These are phyloP conservation scores for Arxiozyma telluris DNA, from an alignment of 1,139 yeast genomes.

Conservation along the genomic window DNA sequence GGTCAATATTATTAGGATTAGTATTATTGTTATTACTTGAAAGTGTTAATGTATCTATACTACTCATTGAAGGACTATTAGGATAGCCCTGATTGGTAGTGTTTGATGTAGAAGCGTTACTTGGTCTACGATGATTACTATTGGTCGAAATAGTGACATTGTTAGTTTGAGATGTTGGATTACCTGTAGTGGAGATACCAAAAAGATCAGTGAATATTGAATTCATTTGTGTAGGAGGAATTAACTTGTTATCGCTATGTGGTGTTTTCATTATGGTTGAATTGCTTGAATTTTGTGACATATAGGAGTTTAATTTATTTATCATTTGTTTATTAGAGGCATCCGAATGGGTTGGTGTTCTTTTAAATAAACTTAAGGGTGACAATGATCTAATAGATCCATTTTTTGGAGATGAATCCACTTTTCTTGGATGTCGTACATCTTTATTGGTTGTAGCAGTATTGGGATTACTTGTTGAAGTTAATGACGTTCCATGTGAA, in stretches of 20 bases:
- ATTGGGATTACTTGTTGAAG: neutral
- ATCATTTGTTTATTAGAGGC: conserved; percentile 1
- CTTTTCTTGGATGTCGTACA: conserved; percentile 3
- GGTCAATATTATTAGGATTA: conserved; percentile 1
- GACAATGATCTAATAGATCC: conserved; percentile 26
- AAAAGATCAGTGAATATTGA: conserved; percentile 23
- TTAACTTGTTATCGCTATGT: neutral
- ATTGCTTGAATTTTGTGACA: neutral
- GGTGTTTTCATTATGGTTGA: neutral
- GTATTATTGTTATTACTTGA: conserved; percentile 12
- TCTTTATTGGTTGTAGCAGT: neutral
- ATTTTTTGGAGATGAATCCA: conserved; percentile 2
- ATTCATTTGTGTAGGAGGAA: conserved; percentile 5
- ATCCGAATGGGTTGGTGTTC: conserved; percentile 33
- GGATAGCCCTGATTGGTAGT: neutral
- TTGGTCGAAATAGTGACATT: neutral
- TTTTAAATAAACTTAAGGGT: conserved; percentile 35
- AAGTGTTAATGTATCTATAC: conserved; percentile 9
- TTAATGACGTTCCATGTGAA: neutral
- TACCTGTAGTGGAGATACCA: conserved; percentile 5
- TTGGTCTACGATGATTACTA: neutral
- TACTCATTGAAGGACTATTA: neutral
- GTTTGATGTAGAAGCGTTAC: neutral
- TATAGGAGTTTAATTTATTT: neutral
- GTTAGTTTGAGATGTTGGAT: neutral